phyloP scores from a whole-genome alignment of 768 basidiomycete species.

The Russula compacta region DNA sequence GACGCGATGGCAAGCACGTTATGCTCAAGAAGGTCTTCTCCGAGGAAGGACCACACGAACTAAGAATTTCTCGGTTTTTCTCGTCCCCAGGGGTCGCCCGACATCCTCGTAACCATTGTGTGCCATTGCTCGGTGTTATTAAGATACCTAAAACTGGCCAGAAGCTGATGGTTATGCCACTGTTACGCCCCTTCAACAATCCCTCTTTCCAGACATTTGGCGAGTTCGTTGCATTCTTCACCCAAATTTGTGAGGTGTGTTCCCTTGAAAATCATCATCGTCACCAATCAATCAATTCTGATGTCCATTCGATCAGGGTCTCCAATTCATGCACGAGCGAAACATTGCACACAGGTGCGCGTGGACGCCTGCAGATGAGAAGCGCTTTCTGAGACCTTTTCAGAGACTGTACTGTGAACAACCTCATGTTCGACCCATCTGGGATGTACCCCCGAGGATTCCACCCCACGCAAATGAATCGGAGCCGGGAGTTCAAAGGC shows the following conservation, averaged over 20 bases:
- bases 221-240: conserved; percentile 23
- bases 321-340: conserved; percentile 22
- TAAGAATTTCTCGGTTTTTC: conserved; percentile 4
- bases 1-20: conserved; percentile 17
- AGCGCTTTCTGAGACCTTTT: background rate
- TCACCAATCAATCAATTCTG: background rate
- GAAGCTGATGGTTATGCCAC: conserved; percentile 22
- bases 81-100: conserved; percentile 1
- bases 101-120: no score
- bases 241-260: conserved; percentile 22
- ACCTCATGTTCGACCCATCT: conserved; percentile 14
- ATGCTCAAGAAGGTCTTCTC: conserved; percentile 18
- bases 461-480: conserved; percentile 6
- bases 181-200: conserved; percentile 16
- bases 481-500: conserved; percentile 1
- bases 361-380: background rate
- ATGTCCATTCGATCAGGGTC: conserved; percentile 12
- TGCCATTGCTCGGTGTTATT: conserved; percentile 19
- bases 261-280: background rate
- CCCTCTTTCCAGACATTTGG: conserved; percentile 24
- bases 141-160: conserved; percentile 7
- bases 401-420: conserved; percentile 12
- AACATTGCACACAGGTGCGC: conserved; percentile 22
- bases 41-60: conserved; percentile 8
- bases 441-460: conserved; percentile 9